A percentile compares a stretch with the other conserved stretches of the same genome.
phyloP scores from a whole-genome alignment of 2,329 filamentous ascomycete genomes.

The Colletotrichum sp. region DNA sequence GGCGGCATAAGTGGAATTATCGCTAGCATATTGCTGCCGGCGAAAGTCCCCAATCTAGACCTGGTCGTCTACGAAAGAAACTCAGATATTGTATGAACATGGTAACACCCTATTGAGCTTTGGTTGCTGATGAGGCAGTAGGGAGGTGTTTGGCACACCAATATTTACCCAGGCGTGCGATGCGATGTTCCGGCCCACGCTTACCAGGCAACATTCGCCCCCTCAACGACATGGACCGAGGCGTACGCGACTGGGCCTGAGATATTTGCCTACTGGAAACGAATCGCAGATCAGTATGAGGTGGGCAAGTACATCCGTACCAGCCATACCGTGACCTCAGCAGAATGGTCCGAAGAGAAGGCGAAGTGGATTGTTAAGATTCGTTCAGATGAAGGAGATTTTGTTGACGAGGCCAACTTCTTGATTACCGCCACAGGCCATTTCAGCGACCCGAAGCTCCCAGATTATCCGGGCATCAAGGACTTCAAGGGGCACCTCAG shows the following conservation, averaged over 20 bases:
- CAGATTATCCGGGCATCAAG: not conserved
- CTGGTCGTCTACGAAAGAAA: not conserved
- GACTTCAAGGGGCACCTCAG: not conserved
- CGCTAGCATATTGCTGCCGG: not conserved
- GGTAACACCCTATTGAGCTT: fast-evolving
- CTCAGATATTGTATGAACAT: not conserved
- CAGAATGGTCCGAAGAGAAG: not conserved
- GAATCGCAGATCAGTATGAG: not conserved
- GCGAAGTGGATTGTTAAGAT: not conserved
- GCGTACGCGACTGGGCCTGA: not conserved
- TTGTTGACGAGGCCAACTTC: not conserved
- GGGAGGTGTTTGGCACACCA: not conserved
- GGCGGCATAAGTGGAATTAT: not conserved
- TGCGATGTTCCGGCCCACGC: not conserved
- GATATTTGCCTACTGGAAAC: not conserved
- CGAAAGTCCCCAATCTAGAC: not conserved
- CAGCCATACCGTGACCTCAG: not conserved
- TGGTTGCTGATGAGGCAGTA: not conserved
- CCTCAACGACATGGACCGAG: not conserved
- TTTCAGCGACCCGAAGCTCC: not conserved
- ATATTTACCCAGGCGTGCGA: not conserved
- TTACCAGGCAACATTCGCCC: not conserved
- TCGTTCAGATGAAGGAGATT: not conserved
- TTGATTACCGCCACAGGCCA: not conserved
- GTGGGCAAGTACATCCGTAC: not conserved